phyloP scores from a whole-genome alignment of 1,139 yeast genomes.

The Starmera stellimalicola region DNA sequence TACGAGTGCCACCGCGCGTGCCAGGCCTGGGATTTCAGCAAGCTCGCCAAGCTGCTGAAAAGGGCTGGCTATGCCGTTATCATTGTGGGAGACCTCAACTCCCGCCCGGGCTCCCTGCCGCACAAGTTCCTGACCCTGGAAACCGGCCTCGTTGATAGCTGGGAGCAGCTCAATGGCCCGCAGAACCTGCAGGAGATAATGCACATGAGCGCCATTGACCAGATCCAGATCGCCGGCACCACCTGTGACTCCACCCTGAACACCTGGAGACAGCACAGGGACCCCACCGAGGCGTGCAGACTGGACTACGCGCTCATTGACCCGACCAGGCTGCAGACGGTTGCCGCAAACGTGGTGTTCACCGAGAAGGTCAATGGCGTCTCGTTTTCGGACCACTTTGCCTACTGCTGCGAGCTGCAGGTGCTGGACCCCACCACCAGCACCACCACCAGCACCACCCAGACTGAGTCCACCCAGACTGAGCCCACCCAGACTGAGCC shows the following conservation, averaged over 20 bases:
- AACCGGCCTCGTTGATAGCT: conserved; percentile 70
- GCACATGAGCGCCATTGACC: conserved; percentile 52
- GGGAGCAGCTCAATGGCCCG: conserved; percentile 60
- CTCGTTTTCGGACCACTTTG: conserved; percentile 91
- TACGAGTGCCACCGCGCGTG: conserved; percentile 85
- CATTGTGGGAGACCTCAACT: conserved; percentile 88
- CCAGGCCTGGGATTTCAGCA: conserved; percentile 94
- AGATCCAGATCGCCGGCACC: conserved; percentile 63
- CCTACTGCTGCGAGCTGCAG: conserved; percentile 52
- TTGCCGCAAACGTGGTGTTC: conserved; percentile 59
- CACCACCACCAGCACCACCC: conserved; percentile 2
- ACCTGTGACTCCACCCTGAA: conserved; percentile 86
- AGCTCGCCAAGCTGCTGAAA: conserved; percentile 50
- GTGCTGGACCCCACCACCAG: conserved; percentile 13
- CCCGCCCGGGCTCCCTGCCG: conserved; percentile 80
- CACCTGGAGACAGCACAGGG: conserved; percentile 68
- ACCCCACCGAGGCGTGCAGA: conserved; percentile 72
- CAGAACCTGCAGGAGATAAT: conserved; percentile 34
- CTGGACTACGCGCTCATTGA: conserved; percentile 85
- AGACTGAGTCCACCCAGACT: conserved; percentile 6
- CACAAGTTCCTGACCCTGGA: conserved; percentile 62
- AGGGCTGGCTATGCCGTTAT: conserved; percentile 78
- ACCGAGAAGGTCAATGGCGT: conserved; percentile 56
- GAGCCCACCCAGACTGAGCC: conserved; percentile 2
- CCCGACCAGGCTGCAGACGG: conserved; percentile 37